A percentile compares a stretch with the other conserved stretches of the same genome.
phyloP scores from a whole-genome alignment of 2,329 filamentous ascomycete genomes.

The Fusarium sp. region DNA sequence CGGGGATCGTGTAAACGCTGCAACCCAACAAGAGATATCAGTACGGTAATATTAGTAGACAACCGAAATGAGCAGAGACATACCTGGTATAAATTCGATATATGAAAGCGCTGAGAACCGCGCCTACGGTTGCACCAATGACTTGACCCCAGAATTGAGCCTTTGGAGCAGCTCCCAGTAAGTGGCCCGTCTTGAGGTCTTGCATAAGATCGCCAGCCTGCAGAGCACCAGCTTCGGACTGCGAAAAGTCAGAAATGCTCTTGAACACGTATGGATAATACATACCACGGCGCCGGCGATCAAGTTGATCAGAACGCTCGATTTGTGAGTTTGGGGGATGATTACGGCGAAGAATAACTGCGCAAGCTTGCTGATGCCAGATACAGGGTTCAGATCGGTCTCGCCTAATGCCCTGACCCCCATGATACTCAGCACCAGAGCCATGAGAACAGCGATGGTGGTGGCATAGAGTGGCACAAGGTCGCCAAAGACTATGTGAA shows the following conservation, averaged over 20 bases:
- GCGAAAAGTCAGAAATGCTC: constrained; percentile 9
- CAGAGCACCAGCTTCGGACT: constrained; percentile 74
- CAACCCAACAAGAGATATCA: constrained; percentile 14
- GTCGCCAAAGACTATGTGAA: constrained; percentile 84
- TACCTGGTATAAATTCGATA: constrained; percentile 86
- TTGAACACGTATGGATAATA: constrained; percentile 10
- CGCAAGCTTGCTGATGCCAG: constrained; percentile 95
- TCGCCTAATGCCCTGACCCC: constrained; percentile 77
- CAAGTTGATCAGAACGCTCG: constrained; percentile 93
- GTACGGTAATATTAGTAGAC: not conserved
- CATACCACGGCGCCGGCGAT: constrained; percentile 85
- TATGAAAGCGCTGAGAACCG: constrained; percentile 85
- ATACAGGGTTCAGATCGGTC: constrained; percentile 96
- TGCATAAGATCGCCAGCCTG: constrained; percentile 98
- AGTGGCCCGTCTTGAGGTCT: constrained; percentile 94
- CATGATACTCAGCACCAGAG: constrained; percentile 82
- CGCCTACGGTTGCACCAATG: constrained; percentile 87
- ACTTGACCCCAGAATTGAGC: constrained; percentile 98
- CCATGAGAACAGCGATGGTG: constrained; percentile 83
- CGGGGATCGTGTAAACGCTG: constrained; percentile 88
- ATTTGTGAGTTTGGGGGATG: constrained; percentile 82
- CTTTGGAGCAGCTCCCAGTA: constrained; percentile 90
- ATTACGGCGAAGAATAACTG: constrained; percentile 95
- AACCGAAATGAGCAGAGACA: constrained; percentile 35
- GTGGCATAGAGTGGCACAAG: constrained; percentile 84